phyloP scores from a whole-genome alignment of 2,329 filamentous ascomycete genomes.

The Sclerotinia subarctica region DNA sequence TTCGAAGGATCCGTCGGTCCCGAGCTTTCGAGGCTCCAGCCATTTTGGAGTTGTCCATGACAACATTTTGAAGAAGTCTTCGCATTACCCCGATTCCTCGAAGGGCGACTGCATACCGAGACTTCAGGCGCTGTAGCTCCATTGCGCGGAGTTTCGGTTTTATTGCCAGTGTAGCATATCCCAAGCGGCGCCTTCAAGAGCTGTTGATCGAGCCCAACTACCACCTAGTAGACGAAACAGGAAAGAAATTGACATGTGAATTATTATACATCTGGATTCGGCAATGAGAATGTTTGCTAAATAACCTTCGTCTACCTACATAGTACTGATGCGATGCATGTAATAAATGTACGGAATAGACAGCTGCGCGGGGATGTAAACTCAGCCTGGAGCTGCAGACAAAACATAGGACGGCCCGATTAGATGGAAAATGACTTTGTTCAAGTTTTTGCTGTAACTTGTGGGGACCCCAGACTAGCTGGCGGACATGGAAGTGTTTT shows the following conservation, averaged over 20 bases:
- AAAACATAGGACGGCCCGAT: constrained; percentile 2
- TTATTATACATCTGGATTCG: too few relatives aligned
- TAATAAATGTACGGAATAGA: too few relatives aligned
- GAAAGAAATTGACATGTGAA: neutral
- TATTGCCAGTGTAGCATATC: neutral
- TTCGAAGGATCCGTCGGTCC: neutral
- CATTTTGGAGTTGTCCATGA: neutral
- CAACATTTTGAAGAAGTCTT: neutral
- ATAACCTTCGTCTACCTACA: too few relatives aligned
- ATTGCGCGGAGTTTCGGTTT: neutral
- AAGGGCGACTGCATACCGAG: neutral
- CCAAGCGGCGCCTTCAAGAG: too few relatives aligned
- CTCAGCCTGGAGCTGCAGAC: neutral
- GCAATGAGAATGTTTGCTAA: too few relatives aligned
- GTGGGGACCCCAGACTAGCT: constrained; percentile 6
- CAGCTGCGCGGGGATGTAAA: neutral
- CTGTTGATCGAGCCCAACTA: neutral
- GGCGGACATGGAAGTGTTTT: neutral
- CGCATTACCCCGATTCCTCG: neutral
- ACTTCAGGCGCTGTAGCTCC: too few relatives aligned
- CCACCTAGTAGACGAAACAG: neutral
- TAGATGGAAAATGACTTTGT: neutral
- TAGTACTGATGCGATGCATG: too few relatives aligned
- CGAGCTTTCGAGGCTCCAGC: neutral
- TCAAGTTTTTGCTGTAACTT: neutral